These are phyloP conservation scores for Candida corydali DNA, from an alignment of 805 yeast genomes.

Conservation along the genomic window DNA sequence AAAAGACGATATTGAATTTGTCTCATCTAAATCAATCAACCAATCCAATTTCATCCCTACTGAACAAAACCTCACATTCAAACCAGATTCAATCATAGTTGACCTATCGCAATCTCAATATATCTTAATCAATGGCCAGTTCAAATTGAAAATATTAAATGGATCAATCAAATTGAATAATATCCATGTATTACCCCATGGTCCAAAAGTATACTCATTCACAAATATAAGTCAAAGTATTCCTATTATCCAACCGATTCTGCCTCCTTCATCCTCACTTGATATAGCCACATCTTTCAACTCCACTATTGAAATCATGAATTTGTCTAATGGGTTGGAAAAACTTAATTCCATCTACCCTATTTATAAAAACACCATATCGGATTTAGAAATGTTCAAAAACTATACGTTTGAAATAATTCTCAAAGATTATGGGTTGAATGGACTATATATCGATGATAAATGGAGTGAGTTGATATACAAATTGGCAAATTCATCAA, in stretches of 20 bases:
- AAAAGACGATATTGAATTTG: background rate
- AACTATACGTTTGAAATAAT: slow-evolving; percentile 38
- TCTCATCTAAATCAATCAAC: background rate
- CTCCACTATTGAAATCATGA: slow-evolving; percentile 31
- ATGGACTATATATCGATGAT: slow-evolving; percentile 15
- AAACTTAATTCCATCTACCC: slow-evolving; percentile 25
- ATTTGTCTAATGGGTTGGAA: slow-evolving; percentile 42
- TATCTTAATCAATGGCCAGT: slow-evolving; percentile 47
- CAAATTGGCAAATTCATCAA: slow-evolving; percentile 1
- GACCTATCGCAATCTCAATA: slow-evolving; percentile 43
- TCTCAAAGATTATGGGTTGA: slow-evolving; percentile 21
- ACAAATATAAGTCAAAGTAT: slow-evolving; percentile 31
- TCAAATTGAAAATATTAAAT: slow-evolving; percentile 35
- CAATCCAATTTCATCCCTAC: slow-evolving; percentile 36
- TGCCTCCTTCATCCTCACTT: background rate
- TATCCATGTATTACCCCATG: slow-evolving; percentile 18
- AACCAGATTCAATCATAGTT: slow-evolving; percentile 27
- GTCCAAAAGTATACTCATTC: slow-evolving; percentile 20
- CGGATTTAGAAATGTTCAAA: slow-evolving; percentile 12
- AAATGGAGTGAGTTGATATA: slow-evolving; percentile 10
- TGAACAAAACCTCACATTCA: slow-evolving; percentile 33
- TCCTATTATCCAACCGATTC: slow-evolving; percentile 33
- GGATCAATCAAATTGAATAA: slow-evolving; percentile 48
- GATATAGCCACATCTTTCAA: background rate
- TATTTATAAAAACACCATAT: slow-evolving; percentile 20